Base-by-base conservation (phyloP, 2,329 filamentous ascomycete genomes). In the Sporothrix curviconia region DNA sequence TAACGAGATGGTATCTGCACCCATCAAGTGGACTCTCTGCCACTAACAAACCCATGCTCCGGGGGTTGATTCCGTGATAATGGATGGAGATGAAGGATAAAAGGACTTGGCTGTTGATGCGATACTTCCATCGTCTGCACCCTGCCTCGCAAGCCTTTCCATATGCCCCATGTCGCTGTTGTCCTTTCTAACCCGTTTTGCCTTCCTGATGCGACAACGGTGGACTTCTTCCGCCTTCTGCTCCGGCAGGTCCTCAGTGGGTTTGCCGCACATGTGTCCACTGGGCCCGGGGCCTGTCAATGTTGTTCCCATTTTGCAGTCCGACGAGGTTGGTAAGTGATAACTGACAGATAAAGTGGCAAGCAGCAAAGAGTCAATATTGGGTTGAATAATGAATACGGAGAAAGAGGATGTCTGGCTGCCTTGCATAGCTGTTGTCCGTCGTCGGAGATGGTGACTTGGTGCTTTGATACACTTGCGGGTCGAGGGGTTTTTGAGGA, bases 11-110 rank as follows among this genome's bases (percentile, higher is more conserved):
- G n/a, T n/a, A n/a, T n/a, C n/a, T n/a, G n/a, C n/a, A n/a, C n/a
- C n/a, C n/a, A n/a, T n/a, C n/a, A n/a, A 49, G 43, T 25, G 19
- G 40, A 22, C 42, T 54, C 7, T 8, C 28, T n/a, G n/a, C 37
- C 30, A 28, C 43, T 34, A 34, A 37, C 52, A 32, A 3, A 58
- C 56, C 57, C 60, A 55, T 61, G 60, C 40, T 56, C 60, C 60
- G 60, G 60, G 60, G 55, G 44, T 52, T 54, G 39, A 39, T 60
- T 61, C 60, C 60, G 60, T 46, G 55, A 59, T 56, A 61, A 60
- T 58, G 58, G 57, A n/a, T n/a, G n/a, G n/a, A n/a, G 46, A 37
- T 53, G 51, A 44, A 30, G 25, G 19, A 7, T 14, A 39, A 37
- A 32, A 22, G 49, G 17, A 32, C 5, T 11, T 22, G 22, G 46